Conservation (phyloP, 495 filamentous ascomycete genomes). For the Daldinia childiae region DNA sequence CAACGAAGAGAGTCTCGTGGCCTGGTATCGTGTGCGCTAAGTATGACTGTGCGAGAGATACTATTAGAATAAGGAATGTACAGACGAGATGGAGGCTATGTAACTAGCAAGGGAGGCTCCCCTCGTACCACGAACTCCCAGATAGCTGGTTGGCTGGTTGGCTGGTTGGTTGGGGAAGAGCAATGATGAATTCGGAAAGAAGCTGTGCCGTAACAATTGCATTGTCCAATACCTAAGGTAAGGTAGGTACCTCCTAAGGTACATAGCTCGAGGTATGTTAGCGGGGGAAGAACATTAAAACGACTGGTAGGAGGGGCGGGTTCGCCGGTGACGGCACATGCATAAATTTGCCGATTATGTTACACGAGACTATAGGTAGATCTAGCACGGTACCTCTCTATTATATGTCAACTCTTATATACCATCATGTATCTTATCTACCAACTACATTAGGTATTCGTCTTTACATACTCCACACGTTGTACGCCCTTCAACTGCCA, state of each 20-base stretch:
- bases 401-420: neutral
- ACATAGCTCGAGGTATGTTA: no score
- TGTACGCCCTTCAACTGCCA: slow-evolving; percentile 19
- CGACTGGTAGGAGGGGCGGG: neutral
- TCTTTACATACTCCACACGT: neutral
- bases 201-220: neutral
- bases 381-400: neutral
- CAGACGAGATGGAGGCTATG: slow-evolving; percentile 27
- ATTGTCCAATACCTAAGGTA: no score
- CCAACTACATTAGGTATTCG: no score
- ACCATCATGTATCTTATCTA: neutral
- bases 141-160: neutral
- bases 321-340: slow-evolving; percentile 3
- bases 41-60: neutral
- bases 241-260: no score
- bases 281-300: neutral
- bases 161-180: neutral
- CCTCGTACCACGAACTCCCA: neutral
- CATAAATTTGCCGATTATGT: slow-evolving; percentile 1
- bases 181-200: neutral
- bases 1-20: slow-evolving; percentile 11
- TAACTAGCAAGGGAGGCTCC: slow-evolving; percentile 26
- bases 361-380: neutral
- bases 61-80: slow-evolving; percentile 32
- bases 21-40: neutral